Evolutionary conservation across 192 early-diverging fungal genomes (phyloP).

Genomic region (Paraglomus brasilianum): DNA sequence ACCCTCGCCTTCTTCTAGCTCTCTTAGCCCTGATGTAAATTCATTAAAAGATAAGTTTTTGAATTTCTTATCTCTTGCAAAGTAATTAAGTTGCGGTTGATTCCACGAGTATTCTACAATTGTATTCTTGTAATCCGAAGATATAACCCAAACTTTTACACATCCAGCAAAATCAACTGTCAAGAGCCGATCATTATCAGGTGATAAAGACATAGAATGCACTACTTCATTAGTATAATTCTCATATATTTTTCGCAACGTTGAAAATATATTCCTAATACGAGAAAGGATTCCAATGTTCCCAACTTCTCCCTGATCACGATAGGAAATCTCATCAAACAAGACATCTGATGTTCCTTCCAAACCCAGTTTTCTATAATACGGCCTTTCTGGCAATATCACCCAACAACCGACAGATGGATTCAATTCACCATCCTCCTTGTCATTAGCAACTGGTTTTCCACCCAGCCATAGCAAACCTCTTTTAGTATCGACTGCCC

Average conservation of each 20-base stretch:
- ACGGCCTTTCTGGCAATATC: constrained; percentile 28
- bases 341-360: not conserved
- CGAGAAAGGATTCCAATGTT: constrained; percentile 24
- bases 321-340: constrained; percentile 5
- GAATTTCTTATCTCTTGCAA: constrained; percentile 41
- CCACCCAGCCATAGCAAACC: constrained; percentile 47
- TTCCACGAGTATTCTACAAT: constrained; percentile 37
- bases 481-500: constrained; percentile 39
- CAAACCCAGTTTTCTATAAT: constrained; percentile 28
- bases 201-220: constrained; percentile 33
- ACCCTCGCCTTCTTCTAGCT: constrained; percentile 37
- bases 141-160: constrained; percentile 41
- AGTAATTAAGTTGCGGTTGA: constrained; percentile 44
- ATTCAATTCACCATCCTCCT: constrained; percentile 6
- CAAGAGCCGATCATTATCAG: constrained; percentile 36
- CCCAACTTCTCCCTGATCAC: not conserved
- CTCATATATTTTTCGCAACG: constrained; percentile 18
- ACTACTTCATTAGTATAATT: constrained; percentile 34
- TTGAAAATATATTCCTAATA: constrained; percentile 22
- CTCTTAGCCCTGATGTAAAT: constrained; percentile 35
- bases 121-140: constrained; percentile 29
- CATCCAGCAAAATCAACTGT: constrained; percentile 42
- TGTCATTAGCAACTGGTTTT: constrained; percentile 28
- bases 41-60: constrained; percentile 35
- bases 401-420: constrained; percentile 29